Evolutionary conservation across 306 rosid genomes (phyloP).

Genomic region (Quercus berberidifolia): DNA sequence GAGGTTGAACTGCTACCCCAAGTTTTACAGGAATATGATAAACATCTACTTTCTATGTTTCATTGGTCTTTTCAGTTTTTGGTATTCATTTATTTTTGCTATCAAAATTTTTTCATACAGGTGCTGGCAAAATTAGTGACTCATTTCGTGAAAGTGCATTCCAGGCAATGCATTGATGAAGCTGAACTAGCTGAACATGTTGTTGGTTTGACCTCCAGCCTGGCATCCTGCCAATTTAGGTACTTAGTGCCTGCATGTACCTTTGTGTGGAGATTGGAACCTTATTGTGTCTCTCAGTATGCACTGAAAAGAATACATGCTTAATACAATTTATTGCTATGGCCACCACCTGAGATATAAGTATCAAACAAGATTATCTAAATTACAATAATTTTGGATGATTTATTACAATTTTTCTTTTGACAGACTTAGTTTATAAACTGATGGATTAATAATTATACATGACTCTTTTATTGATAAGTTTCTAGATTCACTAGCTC

Average conservation of each 20-base stretch:
- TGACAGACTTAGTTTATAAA: background rate
- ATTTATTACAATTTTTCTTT: background rate
- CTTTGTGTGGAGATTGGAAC: conserved; percentile 9
- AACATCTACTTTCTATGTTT: conserved; percentile 2
- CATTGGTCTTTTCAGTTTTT: background rate
- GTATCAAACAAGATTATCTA: background rate
- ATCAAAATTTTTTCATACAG: conserved; percentile 36
- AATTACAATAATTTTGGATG: background rate
- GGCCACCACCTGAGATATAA: background rate
- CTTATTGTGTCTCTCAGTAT: background rate
- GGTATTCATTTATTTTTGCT: conserved; percentile 9
- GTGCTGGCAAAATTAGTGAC: conserved; percentile 70
- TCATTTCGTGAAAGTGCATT: conserved; percentile 67
- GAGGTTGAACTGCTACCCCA: conserved; percentile 56
- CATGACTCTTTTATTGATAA: background rate
- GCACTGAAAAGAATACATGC: background rate
- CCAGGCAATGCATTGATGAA: conserved; percentile 91
- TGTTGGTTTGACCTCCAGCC: conserved; percentile 82
- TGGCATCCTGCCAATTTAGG: conserved; percentile 97
- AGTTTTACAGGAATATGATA: conserved; percentile 12
- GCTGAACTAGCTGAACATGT: conserved; percentile 94
- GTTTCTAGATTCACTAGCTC: background rate
- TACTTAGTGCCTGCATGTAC: conserved; percentile 24
- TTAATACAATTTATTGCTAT: background rate
- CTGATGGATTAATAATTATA: background rate